A percentile compares a stretch with the other conserved stretches of the same genome.
phyloP scores from a whole-genome alignment of 2,329 filamentous ascomycete species.

The Colletotrichum endophyticum region DNA sequence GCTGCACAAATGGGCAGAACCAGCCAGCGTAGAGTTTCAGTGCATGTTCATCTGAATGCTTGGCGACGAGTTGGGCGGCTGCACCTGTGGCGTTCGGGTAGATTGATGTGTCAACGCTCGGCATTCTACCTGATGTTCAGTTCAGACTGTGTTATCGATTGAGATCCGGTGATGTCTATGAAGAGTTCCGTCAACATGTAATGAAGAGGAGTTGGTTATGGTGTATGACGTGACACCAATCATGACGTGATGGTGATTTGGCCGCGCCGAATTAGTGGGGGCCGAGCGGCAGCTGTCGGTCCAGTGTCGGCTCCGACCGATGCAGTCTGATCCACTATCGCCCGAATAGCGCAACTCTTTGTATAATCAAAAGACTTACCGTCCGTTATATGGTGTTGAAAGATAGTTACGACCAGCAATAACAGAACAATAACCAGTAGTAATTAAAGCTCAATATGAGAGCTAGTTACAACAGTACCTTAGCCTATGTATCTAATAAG shows the following conservation, averaged over 20 bases:
- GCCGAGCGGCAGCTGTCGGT: neutral
- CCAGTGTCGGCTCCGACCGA: neutral
- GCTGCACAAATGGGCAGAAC: constrained; percentile 77
- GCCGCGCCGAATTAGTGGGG: neutral
- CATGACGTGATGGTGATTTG: constrained; percentile 9
- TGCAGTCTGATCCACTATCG: neutral
- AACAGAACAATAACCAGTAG: neutral
- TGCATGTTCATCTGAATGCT: constrained; percentile 50
- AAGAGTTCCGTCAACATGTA: neutral
- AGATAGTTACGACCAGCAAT: neutral
- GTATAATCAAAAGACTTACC: neutral
- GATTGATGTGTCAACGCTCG: constrained; percentile 53
- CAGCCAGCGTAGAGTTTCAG: constrained; percentile 75
- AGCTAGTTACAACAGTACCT: neutral
- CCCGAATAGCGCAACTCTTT: neutral
- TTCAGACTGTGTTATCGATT: neutral
- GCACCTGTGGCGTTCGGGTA: constrained; percentile 51
- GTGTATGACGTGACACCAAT: neutral
- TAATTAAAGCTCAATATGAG: neutral
- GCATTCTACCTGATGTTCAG: constrained; percentile 33
- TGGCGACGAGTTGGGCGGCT: constrained; percentile 50
- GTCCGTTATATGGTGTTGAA: accelerated
- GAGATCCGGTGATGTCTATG: neutral
- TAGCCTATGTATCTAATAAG: accelerated
- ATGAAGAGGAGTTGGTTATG: neutral